Conservation (phyloP, 2,329 filamentous ascomycete genomes). For the Aspergillus bombycis region DNA sequence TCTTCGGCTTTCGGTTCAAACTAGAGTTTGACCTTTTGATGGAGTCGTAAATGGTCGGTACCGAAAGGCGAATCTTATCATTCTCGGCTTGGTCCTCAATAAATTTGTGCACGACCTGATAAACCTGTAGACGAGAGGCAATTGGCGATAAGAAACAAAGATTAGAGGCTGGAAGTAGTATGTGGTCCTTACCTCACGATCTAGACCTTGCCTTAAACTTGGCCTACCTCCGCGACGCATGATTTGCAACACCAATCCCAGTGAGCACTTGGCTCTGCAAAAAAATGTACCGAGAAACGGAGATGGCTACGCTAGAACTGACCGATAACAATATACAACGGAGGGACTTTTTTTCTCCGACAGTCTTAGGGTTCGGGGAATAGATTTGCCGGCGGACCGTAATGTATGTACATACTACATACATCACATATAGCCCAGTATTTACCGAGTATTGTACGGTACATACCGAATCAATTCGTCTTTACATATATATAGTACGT, state of each 20-base stretch:
- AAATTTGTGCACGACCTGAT: slow-evolving; percentile 77
- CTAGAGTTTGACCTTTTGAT: slow-evolving; percentile 88
- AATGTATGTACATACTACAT: background rate
- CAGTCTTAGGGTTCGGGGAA: slow-evolving; percentile 24
- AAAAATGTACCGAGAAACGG: background rate
- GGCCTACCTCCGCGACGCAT: slow-evolving; percentile 51
- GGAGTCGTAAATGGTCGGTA: slow-evolving; percentile 70
- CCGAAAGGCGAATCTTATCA: slow-evolving; percentile 55
- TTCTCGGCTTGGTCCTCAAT: slow-evolving; percentile 66
- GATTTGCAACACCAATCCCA: slow-evolving; percentile 7
- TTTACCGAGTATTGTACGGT: background rate
- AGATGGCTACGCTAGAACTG: background rate
- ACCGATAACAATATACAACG: slow-evolving; percentile 7
- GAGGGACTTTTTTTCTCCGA: background rate
- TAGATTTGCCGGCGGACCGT: slow-evolving; percentile 16
- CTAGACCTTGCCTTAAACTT: slow-evolving; percentile 60
- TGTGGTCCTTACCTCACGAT: slow-evolving; percentile 60
- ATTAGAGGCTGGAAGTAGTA: background rate
- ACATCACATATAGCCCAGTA: background rate
- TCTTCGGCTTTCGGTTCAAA: slow-evolving; percentile 79
- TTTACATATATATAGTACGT: no score
- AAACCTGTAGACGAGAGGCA: slow-evolving; percentile 55
- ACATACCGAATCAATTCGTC: background rate
- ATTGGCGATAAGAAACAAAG: background rate
- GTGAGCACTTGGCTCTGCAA: background rate